These are phyloP conservation scores for Dioscorea cayenensis DNA, from an alignment of 116 monocot genomes.

Conservation along the genomic window DNA sequence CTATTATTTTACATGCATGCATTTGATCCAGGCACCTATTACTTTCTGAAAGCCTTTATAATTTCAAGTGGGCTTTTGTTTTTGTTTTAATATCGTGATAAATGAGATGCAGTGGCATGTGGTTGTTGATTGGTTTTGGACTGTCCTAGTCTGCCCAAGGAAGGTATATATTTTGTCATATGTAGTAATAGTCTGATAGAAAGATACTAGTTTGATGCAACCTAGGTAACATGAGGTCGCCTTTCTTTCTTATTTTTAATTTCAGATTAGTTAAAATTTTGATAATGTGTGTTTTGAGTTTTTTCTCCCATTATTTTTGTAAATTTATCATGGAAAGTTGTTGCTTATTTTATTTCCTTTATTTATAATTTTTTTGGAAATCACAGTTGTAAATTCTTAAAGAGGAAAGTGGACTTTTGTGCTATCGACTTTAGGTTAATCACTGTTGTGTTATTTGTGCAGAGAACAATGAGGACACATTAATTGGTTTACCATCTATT, in stretches of 20 bases:
- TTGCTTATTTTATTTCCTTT: neutral
- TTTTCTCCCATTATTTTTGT: neutral
- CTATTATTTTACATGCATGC: no score
- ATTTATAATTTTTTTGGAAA: neutral
- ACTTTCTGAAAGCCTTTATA: no score
- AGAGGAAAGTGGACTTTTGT: neutral
- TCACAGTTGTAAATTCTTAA: neutral
- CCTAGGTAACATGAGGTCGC: no score
- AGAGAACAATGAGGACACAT: slow-evolving; percentile 32
- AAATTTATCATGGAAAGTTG: neutral
- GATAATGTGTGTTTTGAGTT: no score
- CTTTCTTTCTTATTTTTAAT: no score
- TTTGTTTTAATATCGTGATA: neutral
- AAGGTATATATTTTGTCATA: neutral
- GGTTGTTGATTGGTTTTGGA: neutral
- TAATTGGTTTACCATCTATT: slow-evolving; percentile 40
- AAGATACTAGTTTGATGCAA: no score
- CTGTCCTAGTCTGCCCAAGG: neutral
- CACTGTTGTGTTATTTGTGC: slow-evolving; percentile 1
- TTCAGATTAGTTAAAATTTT: no score
- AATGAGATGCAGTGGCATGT: neutral
- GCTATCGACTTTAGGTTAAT: neutral
- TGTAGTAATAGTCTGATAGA: neutral
- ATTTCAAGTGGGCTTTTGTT: no score
- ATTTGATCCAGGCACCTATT: no score